Conservation (phyloP, 495 filamentous ascomycete species). For the Aspergillus bertholletiae region DNA sequence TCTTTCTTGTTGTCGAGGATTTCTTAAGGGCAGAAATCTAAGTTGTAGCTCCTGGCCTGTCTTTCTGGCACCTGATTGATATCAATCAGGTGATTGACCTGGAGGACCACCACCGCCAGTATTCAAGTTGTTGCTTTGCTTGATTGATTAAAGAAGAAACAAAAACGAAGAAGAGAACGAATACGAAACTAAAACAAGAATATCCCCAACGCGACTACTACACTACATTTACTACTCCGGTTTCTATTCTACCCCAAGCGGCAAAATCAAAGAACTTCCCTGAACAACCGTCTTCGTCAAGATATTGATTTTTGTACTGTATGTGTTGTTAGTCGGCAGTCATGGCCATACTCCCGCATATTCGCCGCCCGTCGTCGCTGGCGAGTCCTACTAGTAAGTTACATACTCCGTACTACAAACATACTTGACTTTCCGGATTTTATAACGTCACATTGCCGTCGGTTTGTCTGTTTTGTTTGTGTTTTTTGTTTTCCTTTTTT, state of each 20-base stretch:
- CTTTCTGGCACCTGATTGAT: background rate
- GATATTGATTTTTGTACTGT: background rate
- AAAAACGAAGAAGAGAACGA: conserved; percentile 5
- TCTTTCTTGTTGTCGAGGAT: background rate
- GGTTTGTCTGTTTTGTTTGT: no score
- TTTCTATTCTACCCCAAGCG: background rate
- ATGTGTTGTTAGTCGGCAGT: conserved; percentile 1
- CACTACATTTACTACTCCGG: no score
- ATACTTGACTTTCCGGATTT: no score
- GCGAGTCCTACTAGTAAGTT: background rate
- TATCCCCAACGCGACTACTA: background rate
- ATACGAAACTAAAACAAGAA: background rate
- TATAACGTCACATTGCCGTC: no score
- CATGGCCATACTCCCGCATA: conserved; percentile 22
- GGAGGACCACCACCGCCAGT: background rate
- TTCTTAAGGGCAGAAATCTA: background rate
- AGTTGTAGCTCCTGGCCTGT: background rate
- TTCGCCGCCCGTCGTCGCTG: conserved; percentile 5
- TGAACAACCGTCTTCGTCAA: background rate
- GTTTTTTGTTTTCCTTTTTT: background rate
- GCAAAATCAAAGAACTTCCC: background rate
- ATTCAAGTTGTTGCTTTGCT: background rate
- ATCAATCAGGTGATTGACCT: background rate
- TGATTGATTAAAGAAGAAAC: background rate
- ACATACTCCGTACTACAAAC: no score